Conservation (phyloP, 208 protist species). For the Naegleria gruberi region DNA sequence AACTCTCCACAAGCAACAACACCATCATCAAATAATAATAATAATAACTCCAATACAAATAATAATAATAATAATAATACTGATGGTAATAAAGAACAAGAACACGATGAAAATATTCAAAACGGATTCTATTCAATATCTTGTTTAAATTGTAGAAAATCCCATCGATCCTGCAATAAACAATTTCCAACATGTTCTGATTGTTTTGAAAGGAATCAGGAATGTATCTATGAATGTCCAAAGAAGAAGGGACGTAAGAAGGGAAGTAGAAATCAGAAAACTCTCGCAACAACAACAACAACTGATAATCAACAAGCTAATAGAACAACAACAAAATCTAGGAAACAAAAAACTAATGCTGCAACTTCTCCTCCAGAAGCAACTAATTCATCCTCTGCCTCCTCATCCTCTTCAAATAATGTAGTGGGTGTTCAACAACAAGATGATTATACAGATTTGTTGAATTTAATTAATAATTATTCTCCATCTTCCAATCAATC, state of each 20-base stretch:
- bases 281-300: background rate
- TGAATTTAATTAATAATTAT: too few species aligned
- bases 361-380: background rate
- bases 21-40: too few species aligned
- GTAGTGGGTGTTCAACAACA: too few species aligned
- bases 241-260: background rate
- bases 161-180: background rate
- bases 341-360: background rate
- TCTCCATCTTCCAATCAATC: too few species aligned
- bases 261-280: background rate
- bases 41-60: too few species aligned
- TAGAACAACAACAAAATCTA: background rate
- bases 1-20: too few species aligned
- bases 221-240: background rate
- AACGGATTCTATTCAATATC: too few species aligned
- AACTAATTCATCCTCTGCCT: background rate
- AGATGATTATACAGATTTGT: too few species aligned
- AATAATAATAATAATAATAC: too few species aligned
- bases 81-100: too few species aligned
- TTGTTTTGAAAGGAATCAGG: background rate
- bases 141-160: background rate
- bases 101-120: background rate
- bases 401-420: too few species aligned
- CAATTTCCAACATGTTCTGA: background rate
- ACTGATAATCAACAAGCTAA: background rate